phyloP scores from a whole-genome alignment of 371 early-diverging fungal genomes.

The Umbelopsis sp. region DNA sequence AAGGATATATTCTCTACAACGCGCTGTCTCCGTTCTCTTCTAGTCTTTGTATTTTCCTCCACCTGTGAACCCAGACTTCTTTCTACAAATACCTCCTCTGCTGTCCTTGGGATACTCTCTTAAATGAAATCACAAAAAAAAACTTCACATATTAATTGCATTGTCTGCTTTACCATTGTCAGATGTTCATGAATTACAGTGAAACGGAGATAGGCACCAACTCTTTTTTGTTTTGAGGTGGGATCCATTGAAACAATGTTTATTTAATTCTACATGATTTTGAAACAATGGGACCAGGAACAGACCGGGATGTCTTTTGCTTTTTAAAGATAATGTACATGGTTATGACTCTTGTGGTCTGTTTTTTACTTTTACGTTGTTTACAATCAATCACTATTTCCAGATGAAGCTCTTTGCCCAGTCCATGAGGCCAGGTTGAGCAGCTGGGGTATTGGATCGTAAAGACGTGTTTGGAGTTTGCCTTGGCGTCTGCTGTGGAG shows the following conservation, averaged over 20 bases:
- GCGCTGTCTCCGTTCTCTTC: constrained; percentile 4
- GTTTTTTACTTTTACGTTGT: too few species aligned
- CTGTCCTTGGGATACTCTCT: constrained; percentile 10
- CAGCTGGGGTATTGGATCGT: neutral
- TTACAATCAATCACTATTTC: neutral
- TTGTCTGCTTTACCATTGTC: neutral
- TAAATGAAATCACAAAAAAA: constrained; percentile 3
- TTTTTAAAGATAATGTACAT: neutral
- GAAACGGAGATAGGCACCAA: too few species aligned
- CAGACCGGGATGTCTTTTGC: neutral
- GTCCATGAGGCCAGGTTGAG: constrained; percentile 2
- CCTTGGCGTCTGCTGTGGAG: neutral
- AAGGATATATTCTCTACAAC: constrained; percentile 16
- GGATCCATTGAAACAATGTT: too few species aligned
- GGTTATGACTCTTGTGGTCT: neutral
- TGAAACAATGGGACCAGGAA: neutral
- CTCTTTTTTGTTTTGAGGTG: too few species aligned
- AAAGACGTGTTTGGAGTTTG: constrained; percentile 10
- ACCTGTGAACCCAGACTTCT: constrained; percentile 9
- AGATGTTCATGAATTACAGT: too few species aligned
- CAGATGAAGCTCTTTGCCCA: constrained; percentile 15
- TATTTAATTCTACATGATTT: neutral
- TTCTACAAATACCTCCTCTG: constrained; percentile 15
- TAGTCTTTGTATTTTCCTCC: constrained; percentile 16
- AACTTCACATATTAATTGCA: neutral